Evolutionary conservation across 2,329 filamentous ascomycete species (phyloP).

Genomic region (Colletotrichum viniferum): DNA sequence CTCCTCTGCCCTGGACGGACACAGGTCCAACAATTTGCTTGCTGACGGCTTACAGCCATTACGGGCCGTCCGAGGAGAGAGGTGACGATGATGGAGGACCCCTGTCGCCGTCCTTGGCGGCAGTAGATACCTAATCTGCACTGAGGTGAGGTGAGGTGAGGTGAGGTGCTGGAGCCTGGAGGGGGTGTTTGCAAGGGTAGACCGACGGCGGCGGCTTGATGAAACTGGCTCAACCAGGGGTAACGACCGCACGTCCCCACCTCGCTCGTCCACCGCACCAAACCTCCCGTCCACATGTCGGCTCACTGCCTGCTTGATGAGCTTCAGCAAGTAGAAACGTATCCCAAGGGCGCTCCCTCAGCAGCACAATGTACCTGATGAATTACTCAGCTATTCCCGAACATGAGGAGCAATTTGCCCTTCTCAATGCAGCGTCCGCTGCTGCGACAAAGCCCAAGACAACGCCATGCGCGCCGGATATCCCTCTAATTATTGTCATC

Average conservation of each 20-base stretch:
- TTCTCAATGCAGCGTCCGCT: slow-evolving; percentile 2
- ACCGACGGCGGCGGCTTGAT: slow-evolving; percentile 11
- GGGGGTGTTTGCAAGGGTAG: slow-evolving; percentile 10
- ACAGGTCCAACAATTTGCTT: not conserved
- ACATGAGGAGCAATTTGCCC: slow-evolving; percentile 15
- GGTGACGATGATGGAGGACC: not conserved
- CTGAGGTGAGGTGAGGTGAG: not conserved
- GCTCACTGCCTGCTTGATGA: not conserved
- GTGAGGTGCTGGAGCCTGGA: not conserved
- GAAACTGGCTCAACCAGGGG: slow-evolving; percentile 21
- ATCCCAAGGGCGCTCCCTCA: not conserved
- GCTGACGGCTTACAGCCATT: not conserved
- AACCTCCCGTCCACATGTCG: not conserved
- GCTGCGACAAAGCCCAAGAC: not conserved
- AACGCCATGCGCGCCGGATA: not conserved
- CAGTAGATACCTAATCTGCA: not conserved
- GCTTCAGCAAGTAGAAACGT: not conserved
- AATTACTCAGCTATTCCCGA: slow-evolving; percentile 3
- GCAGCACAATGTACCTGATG: not conserved
- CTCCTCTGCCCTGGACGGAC: not conserved
- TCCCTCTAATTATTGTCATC: not conserved
- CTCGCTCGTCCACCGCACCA: slow-evolving; percentile 5
- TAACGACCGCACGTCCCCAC: not conserved
- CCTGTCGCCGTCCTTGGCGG: not conserved
- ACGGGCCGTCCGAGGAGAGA: not conserved